These are phyloP conservation scores for Colletotrichum somersetense DNA, from an alignment of 2,329 filamentous ascomycete genomes.

Conservation along the genomic window DNA sequence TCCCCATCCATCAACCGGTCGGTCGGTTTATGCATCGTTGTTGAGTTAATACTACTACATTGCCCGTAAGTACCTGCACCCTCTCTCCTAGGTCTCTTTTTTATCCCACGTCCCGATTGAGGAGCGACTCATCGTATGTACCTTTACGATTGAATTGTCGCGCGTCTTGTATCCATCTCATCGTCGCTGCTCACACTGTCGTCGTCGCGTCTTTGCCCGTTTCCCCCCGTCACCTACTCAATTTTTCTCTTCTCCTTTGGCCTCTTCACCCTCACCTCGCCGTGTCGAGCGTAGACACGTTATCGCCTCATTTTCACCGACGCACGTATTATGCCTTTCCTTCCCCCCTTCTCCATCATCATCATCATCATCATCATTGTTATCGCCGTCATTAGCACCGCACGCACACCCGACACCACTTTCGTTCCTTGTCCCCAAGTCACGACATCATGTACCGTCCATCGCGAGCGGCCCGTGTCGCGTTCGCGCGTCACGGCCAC, in stretches of 20 bases:
- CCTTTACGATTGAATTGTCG: constrained; percentile 17
- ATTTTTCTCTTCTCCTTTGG: constrained; percentile 1
- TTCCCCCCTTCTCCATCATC: not conserved
- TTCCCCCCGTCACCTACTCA: not conserved
- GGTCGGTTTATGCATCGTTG: constrained; percentile 41
- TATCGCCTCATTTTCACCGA: not conserved
- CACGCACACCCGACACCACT: not conserved
- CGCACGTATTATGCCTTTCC: not conserved
- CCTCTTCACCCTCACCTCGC: not conserved
- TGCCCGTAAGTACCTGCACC: constrained; percentile 52
- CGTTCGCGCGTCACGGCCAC: constrained; percentile 31
- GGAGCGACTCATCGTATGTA: constrained; percentile 32
- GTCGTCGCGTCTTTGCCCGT: constrained; percentile 7
- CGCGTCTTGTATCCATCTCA: constrained; percentile 2
- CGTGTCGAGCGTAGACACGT: constrained; percentile 22
- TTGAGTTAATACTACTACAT: constrained; percentile 48
- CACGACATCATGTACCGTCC: constrained; percentile 33
- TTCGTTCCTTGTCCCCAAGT: constrained; percentile 1
- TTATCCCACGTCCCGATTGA: constrained; percentile 34
- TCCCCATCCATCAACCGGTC: constrained; percentile 42
- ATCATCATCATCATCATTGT: not conserved
- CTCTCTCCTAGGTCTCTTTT: constrained; percentile 42
- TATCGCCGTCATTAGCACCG: not conserved
- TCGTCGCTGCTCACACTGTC: constrained; percentile 18
- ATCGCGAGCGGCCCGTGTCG: constrained; percentile 26